Percentiles rank a stretch among this genome's conserved stretches.
phyloP scores from a whole-genome alignment of 2,329 filamentous ascomycete species.

The Grosmannia huntii region DNA sequence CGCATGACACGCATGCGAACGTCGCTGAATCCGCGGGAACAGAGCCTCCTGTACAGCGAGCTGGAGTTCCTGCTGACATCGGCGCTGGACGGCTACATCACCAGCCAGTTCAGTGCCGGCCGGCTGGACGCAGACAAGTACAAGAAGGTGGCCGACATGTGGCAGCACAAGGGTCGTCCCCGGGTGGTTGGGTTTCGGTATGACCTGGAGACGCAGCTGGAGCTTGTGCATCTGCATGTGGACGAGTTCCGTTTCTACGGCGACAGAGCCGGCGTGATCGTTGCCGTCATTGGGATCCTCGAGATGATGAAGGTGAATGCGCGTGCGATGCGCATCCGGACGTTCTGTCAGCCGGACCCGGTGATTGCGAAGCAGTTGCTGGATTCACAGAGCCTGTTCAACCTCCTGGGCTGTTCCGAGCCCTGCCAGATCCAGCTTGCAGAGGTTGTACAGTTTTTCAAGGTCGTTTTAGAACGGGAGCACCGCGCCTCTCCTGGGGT shows the following conservation, averaged over 20 bases:
- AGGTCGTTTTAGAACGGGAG: slow-evolving; percentile 36
- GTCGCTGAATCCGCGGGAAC: slow-evolving; percentile 41
- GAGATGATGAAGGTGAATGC: slow-evolving; percentile 40
- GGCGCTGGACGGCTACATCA: slow-evolving; percentile 39
- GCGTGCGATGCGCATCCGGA: slow-evolving; percentile 37
- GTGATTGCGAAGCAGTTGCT: slow-evolving; percentile 45
- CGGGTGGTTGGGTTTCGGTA: slow-evolving; percentile 44
- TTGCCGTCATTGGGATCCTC: slow-evolving; percentile 34
- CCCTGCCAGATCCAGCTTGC: slow-evolving; percentile 31
- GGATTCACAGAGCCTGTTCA: slow-evolving; percentile 37
- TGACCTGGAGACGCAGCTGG: slow-evolving; percentile 47
- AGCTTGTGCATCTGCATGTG: slow-evolving; percentile 36
- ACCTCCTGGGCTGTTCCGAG: slow-evolving; percentile 33
- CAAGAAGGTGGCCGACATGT: slow-evolving; percentile 36
- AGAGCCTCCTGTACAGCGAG: slow-evolving; percentile 46
- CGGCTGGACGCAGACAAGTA: slow-evolving; percentile 38
- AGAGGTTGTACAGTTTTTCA: slow-evolving; percentile 42
- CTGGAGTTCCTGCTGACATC: slow-evolving; percentile 41
- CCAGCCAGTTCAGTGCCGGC: slow-evolving; percentile 39
- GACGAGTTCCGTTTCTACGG: slow-evolving; percentile 43
- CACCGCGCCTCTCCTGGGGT: slow-evolving; percentile 3
- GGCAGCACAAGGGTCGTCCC: slow-evolving; percentile 39
- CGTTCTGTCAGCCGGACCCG: slow-evolving; percentile 44
- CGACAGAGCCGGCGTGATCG: slow-evolving; percentile 26
- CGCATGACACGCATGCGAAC: slow-evolving; percentile 25